Base-by-base conservation (phyloP, 305 asterid genomes). In the Solanum aculeatissimum region DNA sequence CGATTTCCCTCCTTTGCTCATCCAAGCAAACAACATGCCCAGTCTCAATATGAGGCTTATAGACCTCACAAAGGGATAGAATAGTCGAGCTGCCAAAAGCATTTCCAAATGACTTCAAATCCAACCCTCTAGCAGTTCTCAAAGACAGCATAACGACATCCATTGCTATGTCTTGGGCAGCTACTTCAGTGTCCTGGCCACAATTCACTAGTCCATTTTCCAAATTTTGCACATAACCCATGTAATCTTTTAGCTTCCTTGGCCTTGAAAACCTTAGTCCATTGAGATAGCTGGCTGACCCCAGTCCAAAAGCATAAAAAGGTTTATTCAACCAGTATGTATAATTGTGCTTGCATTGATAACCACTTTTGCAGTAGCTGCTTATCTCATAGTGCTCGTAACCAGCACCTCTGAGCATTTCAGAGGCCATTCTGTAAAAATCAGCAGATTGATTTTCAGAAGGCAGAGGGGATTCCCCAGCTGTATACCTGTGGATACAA, bases 341-440 rank as follows among this genome's bases (percentile, higher is more conserved):
- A 42, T 82, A 89, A 74, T 96, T 96, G 95, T 96, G 99, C 87
- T 90, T 91, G 92, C 98, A 95, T 43, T 89, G 90, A 83, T 92
- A 95, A 74, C 97, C 98, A 63, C 85, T 88, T 88, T 88, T 94
- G 93, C 96, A 85, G 91, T 93, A 95, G 84, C 99, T 96, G 77
- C 99, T 96, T 84, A 96, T 93, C 89, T 96, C 99, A 21, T 95
- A 96, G 86, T 96, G 99, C 68, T 92, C 92, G 81, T 93, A 96
- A 63, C 97, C 98, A 65, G 96, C 95, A 16, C 86, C 85, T 12
- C 88, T 62, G 54, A 96, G 94, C 91, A 90, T 90, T 85, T 89
- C 85, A 62, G 99, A 95, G 84, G 98, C 98, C 89, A 53, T 92
- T 90, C 83, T 92, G 89, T 96, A 96, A 27, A 93, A 92, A 81